These are phyloP conservation scores for Trypanosoma lewisi DNA, from an alignment of 208 protist species.

Conservation along the genomic window DNA sequence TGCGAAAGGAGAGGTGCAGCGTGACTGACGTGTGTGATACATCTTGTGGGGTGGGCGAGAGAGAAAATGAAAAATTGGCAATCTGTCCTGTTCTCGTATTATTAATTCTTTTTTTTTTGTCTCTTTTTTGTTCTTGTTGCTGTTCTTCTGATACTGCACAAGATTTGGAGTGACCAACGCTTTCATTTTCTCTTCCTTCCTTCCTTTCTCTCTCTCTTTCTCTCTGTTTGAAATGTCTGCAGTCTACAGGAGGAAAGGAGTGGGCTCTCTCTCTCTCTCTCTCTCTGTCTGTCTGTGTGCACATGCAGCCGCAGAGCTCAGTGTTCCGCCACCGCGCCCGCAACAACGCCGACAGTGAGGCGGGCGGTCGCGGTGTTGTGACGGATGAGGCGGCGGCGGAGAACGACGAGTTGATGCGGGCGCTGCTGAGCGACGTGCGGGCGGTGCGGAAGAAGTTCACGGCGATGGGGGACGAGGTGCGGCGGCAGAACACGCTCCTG, in stretches of 20 bases:
- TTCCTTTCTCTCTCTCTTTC: too few relatives aligned
- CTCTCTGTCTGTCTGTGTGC: background rate
- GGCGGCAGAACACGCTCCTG: conserved; percentile 68
- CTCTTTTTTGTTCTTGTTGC: too few relatives aligned
- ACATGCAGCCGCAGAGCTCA: conserved; percentile 61
- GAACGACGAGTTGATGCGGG: conserved; percentile 74
- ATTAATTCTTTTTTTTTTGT: background rate
- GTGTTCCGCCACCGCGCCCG: conserved; percentile 49
- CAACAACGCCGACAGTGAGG: conserved; percentile 10
- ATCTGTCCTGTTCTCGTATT: background rate
- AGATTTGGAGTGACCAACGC: too few relatives aligned
- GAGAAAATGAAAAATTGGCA: background rate
- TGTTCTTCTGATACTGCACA: background rate
- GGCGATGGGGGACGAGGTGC: conserved; percentile 64
- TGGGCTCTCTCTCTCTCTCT: background rate
- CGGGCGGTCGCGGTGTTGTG: background rate
- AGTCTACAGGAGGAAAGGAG: too few relatives aligned
- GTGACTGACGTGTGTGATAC: too few relatives aligned
- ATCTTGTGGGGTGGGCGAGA: too few relatives aligned
- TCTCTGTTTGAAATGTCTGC: too few relatives aligned
- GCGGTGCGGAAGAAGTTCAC: conserved; percentile 39
- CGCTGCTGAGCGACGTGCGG: conserved; percentile 63
- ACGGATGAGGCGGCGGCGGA: conserved; percentile 41
- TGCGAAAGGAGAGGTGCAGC: conserved; percentile 50
- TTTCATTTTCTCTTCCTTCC: too few relatives aligned